Percentiles rank a stretch among this genome's conserved stretches.
Evolutionary conservation across 225 moss, liverwort and hornwort species (phyloP).

Genomic region (Lunularia cruciata): DNA sequence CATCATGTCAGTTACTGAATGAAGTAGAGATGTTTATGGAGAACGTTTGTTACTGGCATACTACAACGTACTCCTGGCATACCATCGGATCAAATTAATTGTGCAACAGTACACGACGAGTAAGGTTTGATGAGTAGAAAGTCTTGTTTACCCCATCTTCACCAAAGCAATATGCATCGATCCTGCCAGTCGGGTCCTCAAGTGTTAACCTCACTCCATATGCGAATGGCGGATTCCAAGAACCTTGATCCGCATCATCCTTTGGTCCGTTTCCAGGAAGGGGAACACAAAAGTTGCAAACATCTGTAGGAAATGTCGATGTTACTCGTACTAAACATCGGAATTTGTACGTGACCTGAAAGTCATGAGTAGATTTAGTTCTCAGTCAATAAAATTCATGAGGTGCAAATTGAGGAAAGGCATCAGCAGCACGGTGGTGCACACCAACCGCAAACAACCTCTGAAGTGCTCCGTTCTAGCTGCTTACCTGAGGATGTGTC

Average conservation of each 20-base stretch:
- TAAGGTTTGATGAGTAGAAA: background rate
- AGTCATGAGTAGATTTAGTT: background rate
- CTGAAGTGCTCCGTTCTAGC: background rate
- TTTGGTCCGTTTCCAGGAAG: slow-evolving; percentile 16
- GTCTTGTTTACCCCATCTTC: slow-evolving; percentile 95
- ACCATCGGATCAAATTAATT: too few relatives aligned
- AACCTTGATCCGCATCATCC: slow-evolving; percentile 8
- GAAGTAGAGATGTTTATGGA: too few relatives aligned
- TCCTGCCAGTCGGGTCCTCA: slow-evolving; percentile 90
- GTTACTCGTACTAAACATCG: slow-evolving; percentile 84
- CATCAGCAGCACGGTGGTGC: background rate
- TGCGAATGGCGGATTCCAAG: slow-evolving; percentile 43
- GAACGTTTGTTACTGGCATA: too few relatives aligned
- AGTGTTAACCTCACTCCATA: slow-evolving; percentile 76
- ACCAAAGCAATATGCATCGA: slow-evolving; percentile 64
- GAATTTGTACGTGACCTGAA: slow-evolving; percentile 77
- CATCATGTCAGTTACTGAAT: too few relatives aligned
- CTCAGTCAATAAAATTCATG: background rate
- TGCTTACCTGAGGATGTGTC: slow-evolving; percentile 59
- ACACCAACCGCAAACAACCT: background rate
- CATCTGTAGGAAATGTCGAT: slow-evolving; percentile 69
- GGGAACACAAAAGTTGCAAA: slow-evolving; percentile 73
- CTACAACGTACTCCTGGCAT: too few relatives aligned
- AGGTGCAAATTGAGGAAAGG: background rate
- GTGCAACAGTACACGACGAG: too few relatives aligned